Evolutionary conservation across 1,139 yeast genomes (phyloP).

Genomic region (Candida buenavistaensis): DNA sequence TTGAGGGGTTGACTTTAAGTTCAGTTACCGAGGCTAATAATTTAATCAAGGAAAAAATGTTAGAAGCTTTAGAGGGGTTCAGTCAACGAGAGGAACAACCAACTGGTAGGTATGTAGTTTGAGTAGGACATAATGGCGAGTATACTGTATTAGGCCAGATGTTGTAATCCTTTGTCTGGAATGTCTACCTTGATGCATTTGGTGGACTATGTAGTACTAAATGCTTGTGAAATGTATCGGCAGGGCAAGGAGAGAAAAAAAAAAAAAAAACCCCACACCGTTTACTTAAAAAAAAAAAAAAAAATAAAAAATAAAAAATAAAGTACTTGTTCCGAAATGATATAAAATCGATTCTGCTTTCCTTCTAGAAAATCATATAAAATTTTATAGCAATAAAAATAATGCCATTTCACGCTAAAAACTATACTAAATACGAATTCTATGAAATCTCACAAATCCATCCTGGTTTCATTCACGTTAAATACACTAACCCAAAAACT

Average conservation of each 20-base stretch:
- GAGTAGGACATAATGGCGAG: no score
- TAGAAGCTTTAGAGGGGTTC: slow-evolving; percentile 56
- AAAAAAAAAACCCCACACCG: slow-evolving; percentile 2
- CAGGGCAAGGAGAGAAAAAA: not conserved
- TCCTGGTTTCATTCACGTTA: slow-evolving; percentile 57
- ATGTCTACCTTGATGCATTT: no score
- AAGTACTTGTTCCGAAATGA: not conserved
- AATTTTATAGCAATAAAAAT: slow-evolving; percentile 1
- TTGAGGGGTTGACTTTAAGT: slow-evolving; percentile 72
- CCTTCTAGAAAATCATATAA: not conserved
- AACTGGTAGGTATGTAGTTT: slow-evolving; percentile 36
- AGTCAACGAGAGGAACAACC: slow-evolving; percentile 41
- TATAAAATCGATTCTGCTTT: not conserved
- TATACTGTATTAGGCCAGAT: no score
- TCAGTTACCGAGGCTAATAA: slow-evolving; percentile 68
- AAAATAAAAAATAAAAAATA: no score
- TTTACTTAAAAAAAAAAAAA: no score
- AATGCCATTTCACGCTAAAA: slow-evolving; percentile 26
- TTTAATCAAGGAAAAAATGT: slow-evolving; percentile 58
- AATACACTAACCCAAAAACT: slow-evolving; percentile 61
- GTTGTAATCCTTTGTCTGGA: no score
- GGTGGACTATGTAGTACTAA: no score
- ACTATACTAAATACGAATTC: slow-evolving; percentile 34
- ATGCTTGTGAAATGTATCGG: not conserved
- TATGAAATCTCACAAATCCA: slow-evolving; percentile 42